Conservation (phyloP, 148 eudicot genomes). For the Bassia scoparia region DNA sequence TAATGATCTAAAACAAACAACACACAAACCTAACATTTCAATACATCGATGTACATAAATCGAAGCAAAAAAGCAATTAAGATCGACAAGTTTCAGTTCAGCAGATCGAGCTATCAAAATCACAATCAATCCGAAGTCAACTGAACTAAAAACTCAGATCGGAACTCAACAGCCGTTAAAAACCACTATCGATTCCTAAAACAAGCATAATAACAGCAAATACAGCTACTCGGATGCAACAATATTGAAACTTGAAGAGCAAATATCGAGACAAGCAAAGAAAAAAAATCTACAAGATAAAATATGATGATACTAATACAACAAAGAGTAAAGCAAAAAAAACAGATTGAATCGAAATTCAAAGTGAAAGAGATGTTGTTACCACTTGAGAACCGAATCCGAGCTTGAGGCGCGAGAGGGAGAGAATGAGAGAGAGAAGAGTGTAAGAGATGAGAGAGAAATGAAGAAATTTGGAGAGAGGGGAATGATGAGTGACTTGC, state of each 20-base stretch:
- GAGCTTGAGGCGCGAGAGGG: constrained; percentile 26
- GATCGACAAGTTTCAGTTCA: constrained; percentile 13
- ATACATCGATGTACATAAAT: background rate
- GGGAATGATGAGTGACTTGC: constrained; percentile 17
- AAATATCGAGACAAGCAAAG: background rate
- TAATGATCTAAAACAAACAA: no score
- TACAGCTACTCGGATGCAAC: background rate
- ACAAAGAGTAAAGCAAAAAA: background rate
- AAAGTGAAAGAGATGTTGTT: background rate
- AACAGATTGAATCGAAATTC: background rate
- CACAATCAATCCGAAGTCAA: constrained; percentile 22
- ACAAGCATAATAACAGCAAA: background rate
- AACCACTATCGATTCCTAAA: background rate
- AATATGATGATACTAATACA: background rate
- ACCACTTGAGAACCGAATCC: constrained; percentile 12
- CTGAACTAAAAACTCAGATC: constrained; percentile 25
- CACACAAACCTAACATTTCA: background rate
- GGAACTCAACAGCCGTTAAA: background rate
- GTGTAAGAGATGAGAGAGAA: constrained; percentile 13
- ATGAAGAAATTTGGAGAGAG: background rate
- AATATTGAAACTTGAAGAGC: constrained; percentile 12
- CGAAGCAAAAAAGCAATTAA: background rate
- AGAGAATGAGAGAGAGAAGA: constrained; percentile 4
- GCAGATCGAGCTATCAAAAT: constrained; percentile 29
- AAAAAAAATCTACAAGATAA: background rate